phyloP scores from a whole-genome alignment of 2,329 filamentous ascomycete genomes.

The Xylariaceae sp. region DNA sequence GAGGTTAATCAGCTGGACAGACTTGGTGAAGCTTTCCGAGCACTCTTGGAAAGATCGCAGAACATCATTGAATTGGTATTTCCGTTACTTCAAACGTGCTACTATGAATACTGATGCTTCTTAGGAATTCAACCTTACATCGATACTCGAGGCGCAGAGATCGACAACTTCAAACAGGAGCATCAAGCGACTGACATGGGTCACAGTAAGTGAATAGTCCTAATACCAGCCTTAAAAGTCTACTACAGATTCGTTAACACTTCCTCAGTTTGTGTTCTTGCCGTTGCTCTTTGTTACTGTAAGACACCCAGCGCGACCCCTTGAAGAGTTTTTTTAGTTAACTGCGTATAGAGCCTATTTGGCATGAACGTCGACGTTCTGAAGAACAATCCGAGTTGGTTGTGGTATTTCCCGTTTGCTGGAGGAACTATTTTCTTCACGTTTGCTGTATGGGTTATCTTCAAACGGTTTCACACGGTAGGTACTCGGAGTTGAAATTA shows the following conservation, averaged over 20 bases:
- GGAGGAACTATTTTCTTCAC: not conserved
- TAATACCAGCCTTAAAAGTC: not conserved
- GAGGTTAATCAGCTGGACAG: not conserved
- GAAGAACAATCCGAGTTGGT: not conserved
- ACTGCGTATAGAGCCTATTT: conserved; percentile 2
- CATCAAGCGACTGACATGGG: conserved; percentile 5
- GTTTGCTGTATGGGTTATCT: conserved; percentile 1
- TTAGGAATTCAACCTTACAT: conserved; percentile 5
- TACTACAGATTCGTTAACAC: no score
- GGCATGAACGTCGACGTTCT: conserved; percentile 4
- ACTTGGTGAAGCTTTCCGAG: not conserved
- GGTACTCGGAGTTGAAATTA: not conserved
- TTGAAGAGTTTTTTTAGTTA: not conserved
- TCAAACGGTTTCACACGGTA: not conserved
- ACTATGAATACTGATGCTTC: not conserved
- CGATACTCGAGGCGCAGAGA: not conserved
- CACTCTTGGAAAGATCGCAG: not conserved
- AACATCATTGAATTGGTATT: conserved; percentile 1
- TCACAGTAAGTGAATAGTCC: not conserved
- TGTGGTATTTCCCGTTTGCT: conserved; percentile 2
- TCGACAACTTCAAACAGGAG: conserved; percentile 4
- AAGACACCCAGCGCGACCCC: not conserved
- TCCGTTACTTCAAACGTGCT: not conserved
- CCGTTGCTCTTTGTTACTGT: not conserved
- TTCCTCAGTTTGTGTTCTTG: not conserved